Base-by-base conservation (phyloP, 1,139 yeast species). In the Protomyces lactucae-debilis region DNA sequence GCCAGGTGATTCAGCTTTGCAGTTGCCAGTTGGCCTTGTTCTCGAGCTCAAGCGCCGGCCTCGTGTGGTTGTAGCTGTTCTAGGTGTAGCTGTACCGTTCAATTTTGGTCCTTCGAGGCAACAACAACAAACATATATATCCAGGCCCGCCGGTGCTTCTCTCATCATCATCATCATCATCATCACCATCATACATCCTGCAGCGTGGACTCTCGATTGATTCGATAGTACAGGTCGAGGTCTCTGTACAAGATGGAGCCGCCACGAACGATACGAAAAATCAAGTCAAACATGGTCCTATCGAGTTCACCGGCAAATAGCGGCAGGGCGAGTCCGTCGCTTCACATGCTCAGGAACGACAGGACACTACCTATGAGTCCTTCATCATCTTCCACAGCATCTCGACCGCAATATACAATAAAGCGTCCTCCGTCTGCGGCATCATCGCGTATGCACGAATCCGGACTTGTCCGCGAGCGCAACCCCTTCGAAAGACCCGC, bases 241-340 rank as follows among this genome's bases (percentile, higher is more conserved):
- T 28, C 32, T 28, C 28, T 25, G 55, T 40, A 39, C 21, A 16
- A 6, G 48, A 43, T 43, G 48, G 48, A 43, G 6, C 48, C 48
- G 25, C 48, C 48, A 10, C 21, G 23, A n/a, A 18, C 23, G 6
- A 18, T 43, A 12, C 48, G 48, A 6, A 43, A 43, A 18, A 21
- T 43, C 25, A 43, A 43, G 28, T 43, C 48, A n/a, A 43, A 43
- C 48, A 43, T 43, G 48, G 23, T 5, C 12, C 25, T 43, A 10
- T 10, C 48, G 23, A 21, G 23, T 3, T 43, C 48, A 10, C 48
- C 48, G 8, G 48, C 48, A 8, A n/a, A n/a, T 23, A 52, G 57
- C 5, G 63, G 63, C 10, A 35, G 63, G 9, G 43, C 63, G 9
- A 59, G 57, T 40, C 57, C 63, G 14, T 37, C 43, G 14, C 40